phyloP scores from a whole-genome alignment of 345 rosid species.

The Linum tenue region DNA sequence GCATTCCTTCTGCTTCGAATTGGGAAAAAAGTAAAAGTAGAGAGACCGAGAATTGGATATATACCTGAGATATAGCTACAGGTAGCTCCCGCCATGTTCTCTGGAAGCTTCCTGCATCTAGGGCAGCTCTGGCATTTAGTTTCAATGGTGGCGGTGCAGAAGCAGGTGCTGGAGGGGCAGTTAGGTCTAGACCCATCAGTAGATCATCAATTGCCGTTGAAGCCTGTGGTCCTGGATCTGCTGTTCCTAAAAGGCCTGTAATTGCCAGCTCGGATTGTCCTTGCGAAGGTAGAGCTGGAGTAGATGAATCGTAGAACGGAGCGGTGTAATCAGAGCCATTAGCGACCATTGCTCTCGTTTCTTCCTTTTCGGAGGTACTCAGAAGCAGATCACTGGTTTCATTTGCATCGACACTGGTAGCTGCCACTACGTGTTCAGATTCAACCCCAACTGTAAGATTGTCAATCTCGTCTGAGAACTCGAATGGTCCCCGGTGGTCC shows the following conservation, averaged over 20 bases:
- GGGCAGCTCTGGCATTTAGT: conserved; percentile 68
- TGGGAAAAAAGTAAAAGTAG: too few species aligned
- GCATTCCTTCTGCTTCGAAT: too few species aligned
- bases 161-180: conserved; percentile 34
- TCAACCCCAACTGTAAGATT: conserved; percentile 58
- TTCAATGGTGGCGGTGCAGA: conserved; percentile 55
- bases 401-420: conserved; percentile 66
- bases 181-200: conserved; percentile 52
- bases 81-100: conserved; percentile 91
- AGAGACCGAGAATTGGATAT: neutral
- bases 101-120: conserved; percentile 78
- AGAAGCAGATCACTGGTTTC: conserved; percentile 73
- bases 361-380: conserved; percentile 73
- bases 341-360: conserved; percentile 37
- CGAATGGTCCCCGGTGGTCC: conserved; percentile 90
- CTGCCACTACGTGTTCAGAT: conserved; percentile 47
- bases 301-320: conserved; percentile 49
- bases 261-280: conserved; percentile 39
- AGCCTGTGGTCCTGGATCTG: conserved; percentile 28
- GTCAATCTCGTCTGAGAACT: conserved; percentile 74
- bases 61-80: conserved; percentile 59
- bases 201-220: conserved; percentile 78
- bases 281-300: conserved; percentile 33
- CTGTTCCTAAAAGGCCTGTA: conserved; percentile 28
- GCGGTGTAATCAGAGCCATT: conserved; percentile 62